A percentile compares a stretch with the other conserved stretches of the same genome.
These are phyloP conservation scores for Cryptosporidium sp. DNA, from an alignment of 169 alveolate genomes.

Conservation along the genomic window DNA sequence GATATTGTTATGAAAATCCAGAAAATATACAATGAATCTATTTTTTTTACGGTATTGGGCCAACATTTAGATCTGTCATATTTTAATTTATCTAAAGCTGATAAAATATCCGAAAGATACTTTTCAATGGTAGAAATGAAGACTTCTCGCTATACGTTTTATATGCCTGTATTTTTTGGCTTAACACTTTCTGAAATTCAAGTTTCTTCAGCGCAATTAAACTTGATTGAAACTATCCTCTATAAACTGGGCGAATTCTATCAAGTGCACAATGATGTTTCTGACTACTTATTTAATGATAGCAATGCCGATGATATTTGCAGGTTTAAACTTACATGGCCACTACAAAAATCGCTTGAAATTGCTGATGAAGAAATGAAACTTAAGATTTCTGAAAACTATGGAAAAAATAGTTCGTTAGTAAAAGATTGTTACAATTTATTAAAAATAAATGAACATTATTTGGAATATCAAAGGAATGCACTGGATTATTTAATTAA, in stretches of 20 bases:
- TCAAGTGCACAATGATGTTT: constrained; percentile 2
- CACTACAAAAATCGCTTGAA: constrained; percentile 2
- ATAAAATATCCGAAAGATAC: neutral
- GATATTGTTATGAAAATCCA: neutral
- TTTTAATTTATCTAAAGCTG: neutral
- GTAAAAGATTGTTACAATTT: neutral
- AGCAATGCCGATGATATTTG: neutral
- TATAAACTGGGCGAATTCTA: neutral
- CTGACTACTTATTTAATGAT: constrained; percentile 16
- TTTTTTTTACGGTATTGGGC: constrained; percentile 6
- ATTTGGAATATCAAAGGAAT: neutral
- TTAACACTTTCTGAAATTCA: neutral
- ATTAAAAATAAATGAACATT: neutral
- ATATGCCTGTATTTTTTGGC: neutral
- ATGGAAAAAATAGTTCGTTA: neutral
- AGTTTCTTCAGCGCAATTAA: neutral
- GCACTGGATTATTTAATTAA: neutral
- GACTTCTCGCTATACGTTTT: constrained; percentile 3
- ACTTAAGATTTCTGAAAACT: neutral
- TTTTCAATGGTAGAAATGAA: constrained; percentile 20
- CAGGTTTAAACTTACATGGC: constrained; percentile 12
- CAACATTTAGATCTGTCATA: constrained; percentile 6
- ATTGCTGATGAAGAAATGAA: neutral
- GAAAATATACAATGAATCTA: neutral
- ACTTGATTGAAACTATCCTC: neutral